These are phyloP conservation scores for Cryptococcus maquisensis DNA, from an alignment of 1,284 basidiomycete species.

Conservation along the genomic window DNA sequence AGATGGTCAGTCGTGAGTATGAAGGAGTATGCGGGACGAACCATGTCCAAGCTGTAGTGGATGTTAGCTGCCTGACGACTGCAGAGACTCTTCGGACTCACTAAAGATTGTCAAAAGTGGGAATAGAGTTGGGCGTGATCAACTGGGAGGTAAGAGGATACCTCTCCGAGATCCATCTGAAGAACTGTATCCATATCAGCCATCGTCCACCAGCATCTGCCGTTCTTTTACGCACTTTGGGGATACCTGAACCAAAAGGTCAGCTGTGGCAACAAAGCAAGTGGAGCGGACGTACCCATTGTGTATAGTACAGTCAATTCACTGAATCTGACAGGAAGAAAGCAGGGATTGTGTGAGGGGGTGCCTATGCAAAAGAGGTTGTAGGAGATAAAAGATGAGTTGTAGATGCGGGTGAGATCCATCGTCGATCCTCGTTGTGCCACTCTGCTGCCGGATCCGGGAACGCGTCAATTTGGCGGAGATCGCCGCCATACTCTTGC, in stretches of 20 bases:
- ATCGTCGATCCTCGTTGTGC: too few species aligned
- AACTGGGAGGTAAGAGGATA: constrained; percentile 98
- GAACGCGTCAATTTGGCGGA: too few species aligned
- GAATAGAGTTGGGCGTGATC: constrained; percentile 80
- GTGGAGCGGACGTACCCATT: constrained; percentile 10
- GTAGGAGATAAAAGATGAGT: too few species aligned
- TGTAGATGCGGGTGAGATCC: too few species aligned
- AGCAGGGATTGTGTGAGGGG: too few species aligned
- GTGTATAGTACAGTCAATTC: background rate
- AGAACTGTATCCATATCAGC: constrained; percentile 48
- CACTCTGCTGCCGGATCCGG: too few species aligned
- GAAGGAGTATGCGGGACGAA: background rate
- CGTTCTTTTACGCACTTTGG: constrained; percentile 8
- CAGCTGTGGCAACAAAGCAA: background rate
- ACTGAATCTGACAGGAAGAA: too few species aligned
- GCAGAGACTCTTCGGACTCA: constrained; percentile 18
- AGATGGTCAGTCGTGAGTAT: constrained; percentile 49
- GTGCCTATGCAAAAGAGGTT: too few species aligned
- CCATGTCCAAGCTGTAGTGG: constrained; percentile 35
- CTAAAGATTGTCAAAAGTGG: constrained; percentile 52
- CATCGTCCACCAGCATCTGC: too few species aligned
- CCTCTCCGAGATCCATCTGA: constrained; percentile 68
- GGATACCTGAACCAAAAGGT: constrained; percentile 11
- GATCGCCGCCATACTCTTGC: too few species aligned
- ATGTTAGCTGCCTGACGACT: background rate